These are phyloP conservation scores for Mollisia scopiformis DNA, from an alignment of 2,329 filamentous ascomycete species.

Conservation along the genomic window DNA sequence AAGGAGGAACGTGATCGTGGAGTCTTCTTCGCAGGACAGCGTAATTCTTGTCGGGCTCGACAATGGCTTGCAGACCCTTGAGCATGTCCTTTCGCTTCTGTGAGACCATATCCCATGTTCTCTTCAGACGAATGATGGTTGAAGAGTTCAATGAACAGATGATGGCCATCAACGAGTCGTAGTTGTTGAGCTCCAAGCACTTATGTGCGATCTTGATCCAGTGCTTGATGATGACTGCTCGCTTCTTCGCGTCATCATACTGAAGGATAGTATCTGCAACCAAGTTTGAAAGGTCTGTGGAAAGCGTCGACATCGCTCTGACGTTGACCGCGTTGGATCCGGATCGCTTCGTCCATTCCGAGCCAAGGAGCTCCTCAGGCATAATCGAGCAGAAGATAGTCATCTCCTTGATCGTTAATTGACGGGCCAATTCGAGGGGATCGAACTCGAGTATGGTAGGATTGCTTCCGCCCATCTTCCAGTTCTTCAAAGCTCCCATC, in stretches of 20 bases:
- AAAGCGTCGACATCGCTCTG: conserved; percentile 89
- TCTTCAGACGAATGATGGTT: conserved; percentile 83
- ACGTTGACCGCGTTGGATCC: conserved; percentile 84
- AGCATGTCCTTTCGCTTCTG: conserved; percentile 81
- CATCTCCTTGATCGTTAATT: conserved; percentile 92
- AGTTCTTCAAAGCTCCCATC: conserved; percentile 69
- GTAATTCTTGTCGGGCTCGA: conserved; percentile 91
- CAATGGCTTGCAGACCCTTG: conserved; percentile 78
- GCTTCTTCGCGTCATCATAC: conserved; percentile 88
- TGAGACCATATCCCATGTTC: conserved; percentile 90
- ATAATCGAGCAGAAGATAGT: conserved; percentile 88
- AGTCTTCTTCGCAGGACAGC: conserved; percentile 81
- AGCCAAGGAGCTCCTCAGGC: conserved; percentile 87
- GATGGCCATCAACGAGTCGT: conserved; percentile 95
- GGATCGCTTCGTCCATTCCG: conserved; percentile 91
- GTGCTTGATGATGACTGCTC: conserved; percentile 89
- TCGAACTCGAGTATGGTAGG: conserved; percentile 90
- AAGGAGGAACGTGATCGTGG: conserved; percentile 85
- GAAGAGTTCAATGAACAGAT: conserved; percentile 93
- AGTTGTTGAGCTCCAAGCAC: conserved; percentile 90
- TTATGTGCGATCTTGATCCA: conserved; percentile 95
- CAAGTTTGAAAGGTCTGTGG: conserved; percentile 88
- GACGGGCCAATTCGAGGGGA: conserved; percentile 84
- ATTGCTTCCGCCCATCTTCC: conserved; percentile 70
- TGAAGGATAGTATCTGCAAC: conserved; percentile 92